Evolutionary conservation across 345 rosid genomes (phyloP).

Genomic region (Trapa incisa): DNA sequence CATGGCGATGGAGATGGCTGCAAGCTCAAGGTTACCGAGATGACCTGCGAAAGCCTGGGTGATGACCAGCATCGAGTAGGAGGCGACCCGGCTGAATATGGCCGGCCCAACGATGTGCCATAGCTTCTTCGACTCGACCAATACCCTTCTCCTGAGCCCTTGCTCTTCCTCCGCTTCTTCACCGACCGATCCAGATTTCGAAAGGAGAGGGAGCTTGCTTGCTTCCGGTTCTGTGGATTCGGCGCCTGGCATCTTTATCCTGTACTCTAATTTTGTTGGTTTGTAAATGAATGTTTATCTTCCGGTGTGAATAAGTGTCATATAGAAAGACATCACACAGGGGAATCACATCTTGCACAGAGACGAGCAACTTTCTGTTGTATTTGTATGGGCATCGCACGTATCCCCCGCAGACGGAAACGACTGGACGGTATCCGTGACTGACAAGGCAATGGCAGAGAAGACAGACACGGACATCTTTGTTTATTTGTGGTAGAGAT

Average conservation of each 20-base stretch:
- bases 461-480: neutral
- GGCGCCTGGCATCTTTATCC: neutral
- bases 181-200: neutral
- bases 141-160: conserved; percentile 24
- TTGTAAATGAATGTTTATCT: neutral
- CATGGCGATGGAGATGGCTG: conserved; percentile 70
- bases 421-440: conserved; percentile 1
- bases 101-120: conserved; percentile 89
- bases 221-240: neutral
- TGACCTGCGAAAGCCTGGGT: conserved; percentile 97
- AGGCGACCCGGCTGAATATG: conserved; percentile 56
- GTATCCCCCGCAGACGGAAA: neutral
- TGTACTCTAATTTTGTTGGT: neutral
- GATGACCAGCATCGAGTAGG: conserved; percentile 74
- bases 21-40: conserved; percentile 81
- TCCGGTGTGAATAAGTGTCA: neutral
- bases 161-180: conserved; percentile 4
- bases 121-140: conserved; percentile 70
- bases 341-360: neutral
- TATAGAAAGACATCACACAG: neutral
- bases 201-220: conserved; percentile 3
- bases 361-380: neutral
- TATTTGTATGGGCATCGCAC: neutral
- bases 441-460: neutral
- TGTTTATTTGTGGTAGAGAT: neutral